Evolutionary conservation across 495 filamentous ascomycete genomes (phyloP), one percentile per base, ranked within the genome.

Genomic region (Aspergillus mulundensis): DNA sequence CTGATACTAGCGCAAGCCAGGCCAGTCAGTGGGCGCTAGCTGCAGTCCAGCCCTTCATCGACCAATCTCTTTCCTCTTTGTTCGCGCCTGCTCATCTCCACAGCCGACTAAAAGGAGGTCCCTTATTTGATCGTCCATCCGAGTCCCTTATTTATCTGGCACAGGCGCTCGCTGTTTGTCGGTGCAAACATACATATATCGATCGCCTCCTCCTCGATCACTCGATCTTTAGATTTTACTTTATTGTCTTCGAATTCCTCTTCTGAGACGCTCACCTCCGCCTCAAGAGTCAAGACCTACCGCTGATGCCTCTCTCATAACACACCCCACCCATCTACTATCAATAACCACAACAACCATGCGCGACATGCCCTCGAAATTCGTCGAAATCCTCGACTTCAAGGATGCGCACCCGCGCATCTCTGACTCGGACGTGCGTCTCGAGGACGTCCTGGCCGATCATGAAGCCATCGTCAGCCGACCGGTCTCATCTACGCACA

Each of bases 391-490:
- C 50, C 71, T 78, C 61, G 71, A 75, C 58, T 67, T 71, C 18
- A 64, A 73, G 58, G 65, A 72, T 42, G 48, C 63, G 15, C 63
- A 61, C 21, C 57, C 61, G 16, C 61, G 66, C 48, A 67, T 72
- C 48, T 77, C 73, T 53, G 69, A 70, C 50, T 71, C 68, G 10
- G 75, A 78, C 48, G 75, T 78, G 46, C 74, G 71, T n/a, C 72
- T 78, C 10, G 75, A 78, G 49, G 75, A 78, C 39, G 72, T 78
- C 60, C 69, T 78, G 36, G 75, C 75, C 46, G 68, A 74, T 53
- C 73, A 78, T 45, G 73, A 78, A 61, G 73, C 75, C 14, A 65
- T 69, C 49, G 59, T 73, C 58, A 70, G 60, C 53, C 67, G 73
- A 38, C 68, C 71, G 3, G 69, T 70, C 44, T 77, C 75, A 15